phyloP scores from a whole-genome alignment of 1,284 basidiomycete species.

The Entoloma clypeatum region DNA sequence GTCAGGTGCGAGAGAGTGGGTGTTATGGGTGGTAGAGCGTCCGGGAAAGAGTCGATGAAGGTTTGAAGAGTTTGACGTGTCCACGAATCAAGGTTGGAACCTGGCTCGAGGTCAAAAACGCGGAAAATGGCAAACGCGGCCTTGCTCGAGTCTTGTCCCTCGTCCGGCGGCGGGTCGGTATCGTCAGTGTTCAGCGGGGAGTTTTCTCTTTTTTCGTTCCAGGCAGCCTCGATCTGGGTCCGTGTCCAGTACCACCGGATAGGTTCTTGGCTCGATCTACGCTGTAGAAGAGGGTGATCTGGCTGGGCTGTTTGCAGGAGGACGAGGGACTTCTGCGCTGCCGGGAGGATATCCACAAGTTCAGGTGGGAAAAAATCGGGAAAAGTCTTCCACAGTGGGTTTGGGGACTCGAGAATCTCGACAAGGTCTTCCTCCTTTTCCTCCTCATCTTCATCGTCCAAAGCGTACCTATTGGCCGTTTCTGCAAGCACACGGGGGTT shows the following conservation, averaged over 20 bases:
- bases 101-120: conserved; percentile 67
- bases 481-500: conserved; percentile 23
- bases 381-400: conserved; percentile 39
- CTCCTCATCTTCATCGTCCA: conserved; percentile 36
- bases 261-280: conserved; percentile 24
- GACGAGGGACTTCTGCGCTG: conserved; percentile 62
- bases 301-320: conserved; percentile 60
- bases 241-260: conserved; percentile 67
- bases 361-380: conserved; percentile 57
- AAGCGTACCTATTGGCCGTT: conserved; percentile 28
- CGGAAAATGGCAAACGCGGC: conserved; percentile 45
- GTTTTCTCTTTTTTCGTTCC: conserved; percentile 24
- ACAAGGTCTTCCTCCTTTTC: conserved; percentile 36
- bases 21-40: conserved; percentile 52
- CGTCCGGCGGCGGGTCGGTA: neutral
- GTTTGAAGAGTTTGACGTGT: conserved; percentile 31
- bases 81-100: conserved; percentile 30
- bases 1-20: conserved; percentile 61
- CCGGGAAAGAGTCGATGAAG: conserved; percentile 58
- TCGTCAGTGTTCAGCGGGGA: neutral
- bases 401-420: conserved; percentile 25
- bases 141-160: conserved; percentile 18
- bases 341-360: conserved; percentile 48
- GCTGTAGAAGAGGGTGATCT: conserved; percentile 49
- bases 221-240: conserved; percentile 44